These are phyloP conservation scores for Tetraselmis striata DNA, from an alignment of 139 green algal species.

Conservation along the genomic window DNA sequence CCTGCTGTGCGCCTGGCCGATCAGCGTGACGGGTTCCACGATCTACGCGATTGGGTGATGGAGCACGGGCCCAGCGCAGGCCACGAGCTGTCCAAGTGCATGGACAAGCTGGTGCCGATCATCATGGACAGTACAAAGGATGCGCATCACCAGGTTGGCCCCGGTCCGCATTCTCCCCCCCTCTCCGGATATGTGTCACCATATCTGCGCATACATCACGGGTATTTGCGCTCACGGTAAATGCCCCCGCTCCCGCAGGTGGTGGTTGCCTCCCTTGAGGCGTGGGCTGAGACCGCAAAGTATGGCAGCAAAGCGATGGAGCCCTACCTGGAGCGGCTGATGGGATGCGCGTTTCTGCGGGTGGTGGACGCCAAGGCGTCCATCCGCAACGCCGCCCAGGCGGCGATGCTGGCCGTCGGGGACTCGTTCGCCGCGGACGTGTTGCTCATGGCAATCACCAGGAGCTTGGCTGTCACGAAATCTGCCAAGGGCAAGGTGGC, in stretches of 20 bases:
- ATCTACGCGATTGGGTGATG: background rate
- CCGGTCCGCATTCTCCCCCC: too few relatives aligned
- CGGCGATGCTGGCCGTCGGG: conserved; percentile 22
- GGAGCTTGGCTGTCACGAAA: conserved; percentile 31
- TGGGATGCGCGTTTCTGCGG: conserved; percentile 45
- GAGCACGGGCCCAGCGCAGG: background rate
- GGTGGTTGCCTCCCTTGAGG: conserved; percentile 24
- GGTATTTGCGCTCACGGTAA: too few relatives aligned
- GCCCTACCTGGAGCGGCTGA: conserved; percentile 43
- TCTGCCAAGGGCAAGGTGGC: conserved; percentile 33
- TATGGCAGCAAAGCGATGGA: conserved; percentile 22
- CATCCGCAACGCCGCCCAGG: conserved; percentile 18
- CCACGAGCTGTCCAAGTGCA: background rate
- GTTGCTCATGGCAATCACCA: conserved; percentile 39
- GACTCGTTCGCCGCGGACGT: conserved; percentile 18
- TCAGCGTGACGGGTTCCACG: background rate
- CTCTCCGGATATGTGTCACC: too few relatives aligned
- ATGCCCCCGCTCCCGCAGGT: too few relatives aligned
- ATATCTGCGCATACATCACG: too few relatives aligned
- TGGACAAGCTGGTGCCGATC: background rate
- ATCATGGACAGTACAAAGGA: background rate
- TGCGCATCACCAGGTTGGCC: background rate
- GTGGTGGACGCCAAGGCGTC: conserved; percentile 49
- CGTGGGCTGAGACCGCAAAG: background rate
- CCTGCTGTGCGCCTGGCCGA: too few relatives aligned